phyloP scores from a whole-genome alignment of 352 stramenopile species.

The Globisporangium cystogenes region DNA sequence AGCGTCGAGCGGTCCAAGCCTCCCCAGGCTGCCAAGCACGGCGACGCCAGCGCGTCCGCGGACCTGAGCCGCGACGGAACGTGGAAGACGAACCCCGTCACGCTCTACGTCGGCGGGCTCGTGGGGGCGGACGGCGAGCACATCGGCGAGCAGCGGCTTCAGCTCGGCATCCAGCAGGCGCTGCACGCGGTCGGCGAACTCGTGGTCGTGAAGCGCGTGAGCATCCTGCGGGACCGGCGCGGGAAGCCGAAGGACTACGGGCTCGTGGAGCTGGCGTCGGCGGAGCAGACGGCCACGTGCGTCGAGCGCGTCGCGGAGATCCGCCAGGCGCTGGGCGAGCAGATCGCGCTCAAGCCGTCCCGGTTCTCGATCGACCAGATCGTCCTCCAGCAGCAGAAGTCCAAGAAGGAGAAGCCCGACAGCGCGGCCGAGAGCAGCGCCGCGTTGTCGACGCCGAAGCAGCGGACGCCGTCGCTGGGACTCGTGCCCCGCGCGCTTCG shows the following conservation, averaged over 20 bases:
- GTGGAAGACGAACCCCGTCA: conserved; percentile 46
- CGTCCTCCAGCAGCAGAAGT: conserved; percentile 37
- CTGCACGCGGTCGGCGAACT: conserved; percentile 23
- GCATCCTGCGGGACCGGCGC: conserved; percentile 51
- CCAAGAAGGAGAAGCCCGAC: conserved; percentile 8
- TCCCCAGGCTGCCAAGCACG: conserved; percentile 7
- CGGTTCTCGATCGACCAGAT: conserved; percentile 62
- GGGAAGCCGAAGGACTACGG: conserved; percentile 64
- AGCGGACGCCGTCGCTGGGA: conserved; percentile 19
- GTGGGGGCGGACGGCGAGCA: conserved; percentile 18
- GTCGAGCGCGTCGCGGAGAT: conserved; percentile 25
- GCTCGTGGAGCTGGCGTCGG: conserved; percentile 41
- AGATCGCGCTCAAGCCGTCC: conserved; percentile 51
- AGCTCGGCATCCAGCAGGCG: conserved; percentile 30
- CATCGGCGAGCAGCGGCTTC: conserved; percentile 28
- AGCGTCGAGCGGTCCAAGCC: conserved; percentile 52
- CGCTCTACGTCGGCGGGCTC: conserved; percentile 51
- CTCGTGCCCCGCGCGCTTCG: conserved; percentile 55
- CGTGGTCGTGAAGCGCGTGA: conserved; percentile 37
- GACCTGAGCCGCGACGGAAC: conserved; percentile 16
- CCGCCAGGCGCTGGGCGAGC: conserved; percentile 29
- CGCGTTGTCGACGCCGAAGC: conserved; percentile 3
- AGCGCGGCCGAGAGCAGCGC: not conserved
- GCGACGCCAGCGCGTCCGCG: not conserved
- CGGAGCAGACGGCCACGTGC: conserved; percentile 22